Percentiles rank a stretch among this genome's conserved stretches.
Conservation (phyloP, 2,329 filamentous ascomycete genomes). For the Ilyonectria sp. region DNA sequence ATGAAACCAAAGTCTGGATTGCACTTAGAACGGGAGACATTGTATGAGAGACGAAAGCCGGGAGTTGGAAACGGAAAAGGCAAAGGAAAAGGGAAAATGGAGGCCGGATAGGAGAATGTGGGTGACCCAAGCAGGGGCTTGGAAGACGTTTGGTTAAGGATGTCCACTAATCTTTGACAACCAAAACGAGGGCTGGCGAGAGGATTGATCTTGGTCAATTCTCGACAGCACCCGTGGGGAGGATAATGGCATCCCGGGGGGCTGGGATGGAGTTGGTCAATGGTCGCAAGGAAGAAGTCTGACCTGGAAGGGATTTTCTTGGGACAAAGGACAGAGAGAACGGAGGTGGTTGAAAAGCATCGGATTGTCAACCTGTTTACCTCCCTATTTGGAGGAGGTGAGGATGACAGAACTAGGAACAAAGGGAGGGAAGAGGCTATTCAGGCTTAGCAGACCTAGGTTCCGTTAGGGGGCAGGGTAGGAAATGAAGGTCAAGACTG, state of each 20-base stretch:
- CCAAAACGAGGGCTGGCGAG: background rate
- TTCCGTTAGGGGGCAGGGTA: slow-evolving; percentile 12
- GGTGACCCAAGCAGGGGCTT: background rate
- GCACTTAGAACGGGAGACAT: background rate
- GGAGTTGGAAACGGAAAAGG: slow-evolving; percentile 18
- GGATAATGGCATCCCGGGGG: background rate
- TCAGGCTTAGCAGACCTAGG: background rate
- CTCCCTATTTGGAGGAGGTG: background rate
- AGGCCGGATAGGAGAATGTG: background rate
- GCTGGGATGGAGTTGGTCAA: slow-evolving; percentile 19
- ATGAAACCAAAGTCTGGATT: slow-evolving; percentile 11
- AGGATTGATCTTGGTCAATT: background rate
- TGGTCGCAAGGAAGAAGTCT: slow-evolving; percentile 4
- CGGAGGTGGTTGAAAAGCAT: background rate
- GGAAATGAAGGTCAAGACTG: slow-evolving; percentile 38
- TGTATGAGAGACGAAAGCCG: slow-evolving; percentile 12
- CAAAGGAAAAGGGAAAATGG: slow-evolving; percentile 4
- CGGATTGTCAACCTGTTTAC: background rate
- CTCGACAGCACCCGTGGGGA: slow-evolving; percentile 1
- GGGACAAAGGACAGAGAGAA: slow-evolving; percentile 19
- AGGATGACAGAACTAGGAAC: background rate
- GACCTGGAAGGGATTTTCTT: slow-evolving; percentile 21
- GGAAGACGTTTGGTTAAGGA: slow-evolving; percentile 4
- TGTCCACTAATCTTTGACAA: too few species aligned
- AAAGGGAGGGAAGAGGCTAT: background rate